Evolutionary conservation across 2,329 filamentous ascomycete species (phyloP), one percentile per base, ranked within the genome.

Genomic region (Verticillium dahliae): DNA sequence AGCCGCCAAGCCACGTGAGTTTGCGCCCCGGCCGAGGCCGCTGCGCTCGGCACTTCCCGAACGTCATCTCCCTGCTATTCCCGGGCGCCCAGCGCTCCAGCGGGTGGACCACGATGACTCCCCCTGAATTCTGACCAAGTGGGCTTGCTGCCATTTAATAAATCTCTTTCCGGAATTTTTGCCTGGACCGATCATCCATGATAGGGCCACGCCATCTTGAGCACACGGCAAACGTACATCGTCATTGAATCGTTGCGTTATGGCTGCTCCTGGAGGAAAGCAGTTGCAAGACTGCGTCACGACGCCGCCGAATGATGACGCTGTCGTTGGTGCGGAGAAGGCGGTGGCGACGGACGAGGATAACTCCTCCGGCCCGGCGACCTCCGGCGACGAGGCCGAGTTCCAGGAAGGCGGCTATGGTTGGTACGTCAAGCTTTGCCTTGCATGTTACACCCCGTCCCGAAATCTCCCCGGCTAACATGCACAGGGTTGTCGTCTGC

Each of bases 331-430:
- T 10, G 45, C 9, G 22, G 45, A n/a, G 45, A 18, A 52, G 45
- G 22, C 22, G 45, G n/a, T 18, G 45, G 18, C 22, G 45, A 52
- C 18, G 18, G 22, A n/a, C n/a, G 45, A 52, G 10, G 45, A 52
- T n/a, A 10, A 27, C 22, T 22, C 45, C 9, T 52, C 45, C 45
- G 45, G 45, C 45, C 45, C 45, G 45, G 45, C 18, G n/a, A 52
- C 45, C 6, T 52, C 18, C n/a, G 45, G 45, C 15, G 45, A 52
- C 22, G 65, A 71, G 62, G 62, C 65, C 10, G 76, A 76, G 45
- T 77, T 80, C 64, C 73, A 74, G 45, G 83, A 87, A 67, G 84
- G 84, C 50, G 84, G 85, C 27, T 87, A 85, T 74, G 84, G 85
- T 63, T 87, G 85, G 84, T 80, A 55, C 62, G 75, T 69, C 18